Evolutionary conservation across 2,329 filamentous ascomycete species (phyloP), one percentile per base, ranked within the genome.

Genomic region (Monosporascus ibericus): DNA sequence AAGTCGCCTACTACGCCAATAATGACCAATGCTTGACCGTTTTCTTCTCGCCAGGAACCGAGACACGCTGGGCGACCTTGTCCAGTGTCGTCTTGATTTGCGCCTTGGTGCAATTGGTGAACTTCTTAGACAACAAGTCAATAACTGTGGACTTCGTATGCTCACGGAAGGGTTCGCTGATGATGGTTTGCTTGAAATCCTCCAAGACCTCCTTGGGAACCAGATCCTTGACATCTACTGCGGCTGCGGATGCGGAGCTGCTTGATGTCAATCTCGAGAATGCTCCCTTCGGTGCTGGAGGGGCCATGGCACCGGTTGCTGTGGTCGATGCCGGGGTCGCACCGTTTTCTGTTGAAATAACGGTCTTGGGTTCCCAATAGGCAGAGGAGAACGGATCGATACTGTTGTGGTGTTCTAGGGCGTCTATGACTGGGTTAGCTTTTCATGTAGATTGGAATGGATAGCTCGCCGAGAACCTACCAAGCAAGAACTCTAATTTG

Each of bases 301-400:
- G 60, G 22, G 61, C 53, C 61, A 64, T 64, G 18, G 58, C 56
- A 30, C 42, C 53, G 37, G 54, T 42, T 9, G 53, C 48, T 4
- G 55, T 48, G 27, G 47, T 48, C 20, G 58, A 30, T 4, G 50
- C 20, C 36, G 57, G 47, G 3, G 50, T 51, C 47, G 42, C 39
- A n/a, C 50, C 37, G 50, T 42, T 27, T 49, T 57, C 53, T n/a
- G 49, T 40, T 55, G 70, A 8, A 25, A 22, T 72, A 18, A 27
- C 48, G 48, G 63, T 63, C 52, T 74, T 73, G 2, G 71, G 58
- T 30, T 76, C 71, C 94, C 94, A 97, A 69, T 97, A 97, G 0
- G 75, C 69, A 0, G 82, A 83, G 0, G 90, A 92, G 65, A 92
- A 95, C 0, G 94, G 94, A 63, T 99, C 86, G 58, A 99, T 92